Percentiles rank a stretch among this genome's conserved stretches.
Conservation (phyloP, 768 basidiomycete species). For the Leccinellum albellum region DNA sequence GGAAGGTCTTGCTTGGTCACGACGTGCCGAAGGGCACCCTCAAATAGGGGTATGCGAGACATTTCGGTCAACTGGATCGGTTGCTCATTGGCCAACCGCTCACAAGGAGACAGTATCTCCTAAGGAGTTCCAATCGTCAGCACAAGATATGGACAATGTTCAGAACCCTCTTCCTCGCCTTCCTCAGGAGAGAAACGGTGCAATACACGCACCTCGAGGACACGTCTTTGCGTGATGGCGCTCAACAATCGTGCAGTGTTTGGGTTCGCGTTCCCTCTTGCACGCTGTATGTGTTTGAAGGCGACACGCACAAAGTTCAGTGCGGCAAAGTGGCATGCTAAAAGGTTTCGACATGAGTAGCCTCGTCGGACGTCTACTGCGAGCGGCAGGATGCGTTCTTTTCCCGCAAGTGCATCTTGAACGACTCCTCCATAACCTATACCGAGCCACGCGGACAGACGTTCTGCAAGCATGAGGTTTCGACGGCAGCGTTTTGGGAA, state of each 20-base stretch:
- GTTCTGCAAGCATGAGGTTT: slow-evolving; percentile 14
- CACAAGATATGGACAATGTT: neutral
- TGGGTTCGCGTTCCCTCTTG: neutral
- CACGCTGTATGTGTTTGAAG: slow-evolving; percentile 27
- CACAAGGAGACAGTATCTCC: slow-evolving; percentile 52
- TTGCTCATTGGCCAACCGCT: slow-evolving; percentile 41
- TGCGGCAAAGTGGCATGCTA: slow-evolving; percentile 60
- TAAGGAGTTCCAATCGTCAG: slow-evolving; percentile 22
- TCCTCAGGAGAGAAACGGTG: neutral
- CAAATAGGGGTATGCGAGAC: slow-evolving; percentile 45
- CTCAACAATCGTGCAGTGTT: slow-evolving; percentile 11
- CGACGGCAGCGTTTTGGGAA: neutral
- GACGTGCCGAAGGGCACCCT: slow-evolving; percentile 33
- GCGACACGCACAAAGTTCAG: slow-evolving; percentile 56
- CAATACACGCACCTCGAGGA: slow-evolving; percentile 20
- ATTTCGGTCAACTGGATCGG: slow-evolving; percentile 54
- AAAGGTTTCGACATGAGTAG: slow-evolving; percentile 26
- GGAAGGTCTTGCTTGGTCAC: slow-evolving; percentile 37
- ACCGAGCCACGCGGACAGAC: slow-evolving; percentile 11
- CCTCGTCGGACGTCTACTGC: slow-evolving; percentile 45
- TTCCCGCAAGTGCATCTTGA: slow-evolving; percentile 27
- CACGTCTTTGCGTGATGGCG: slow-evolving; percentile 9
- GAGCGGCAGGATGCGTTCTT: slow-evolving; percentile 43
- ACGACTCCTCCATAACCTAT: slow-evolving; percentile 6
- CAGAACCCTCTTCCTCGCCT: neutral